A percentile compares a stretch with the other conserved stretches of the same genome.
Evolutionary conservation across 2,329 filamentous ascomycete genomes (phyloP).

Genomic region (Exophiala bonariae): DNA sequence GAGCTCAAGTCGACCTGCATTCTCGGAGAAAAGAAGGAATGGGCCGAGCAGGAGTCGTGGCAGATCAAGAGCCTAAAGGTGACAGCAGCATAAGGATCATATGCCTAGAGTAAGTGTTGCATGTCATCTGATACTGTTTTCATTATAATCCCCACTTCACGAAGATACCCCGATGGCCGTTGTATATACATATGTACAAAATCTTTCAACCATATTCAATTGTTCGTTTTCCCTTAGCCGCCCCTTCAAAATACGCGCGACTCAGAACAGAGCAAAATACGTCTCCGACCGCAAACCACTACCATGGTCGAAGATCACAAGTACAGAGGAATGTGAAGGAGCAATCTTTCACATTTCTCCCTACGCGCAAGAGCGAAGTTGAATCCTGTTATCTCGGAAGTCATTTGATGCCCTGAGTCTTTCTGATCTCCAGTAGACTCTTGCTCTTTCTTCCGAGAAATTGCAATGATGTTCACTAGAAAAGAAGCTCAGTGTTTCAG

Average conservation of each 20-base stretch:
- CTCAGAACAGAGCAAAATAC: constrained; percentile 51
- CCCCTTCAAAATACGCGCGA: constrained; percentile 41
- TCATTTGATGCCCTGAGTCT: background rate
- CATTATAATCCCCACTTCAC: constrained; percentile 25
- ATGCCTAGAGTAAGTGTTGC: constrained; percentile 6
- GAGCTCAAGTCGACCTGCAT: constrained; percentile 66
- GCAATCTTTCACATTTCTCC: constrained; percentile 8
- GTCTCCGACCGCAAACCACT: constrained; percentile 45
- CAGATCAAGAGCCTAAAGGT: constrained; percentile 24
- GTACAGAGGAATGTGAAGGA: constrained; percentile 32
- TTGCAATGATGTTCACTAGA: too few relatives aligned
- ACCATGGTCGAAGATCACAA: constrained; percentile 55
- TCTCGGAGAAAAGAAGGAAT: constrained; percentile 79
- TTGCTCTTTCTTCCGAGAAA: too few relatives aligned
- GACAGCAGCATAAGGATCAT: constrained; percentile 12
- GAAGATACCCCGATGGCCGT: constrained; percentile 20
- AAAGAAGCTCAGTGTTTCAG: too few relatives aligned
- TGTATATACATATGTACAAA: background rate
- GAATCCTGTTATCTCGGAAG: too few relatives aligned
- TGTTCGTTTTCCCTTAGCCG: constrained; percentile 8
- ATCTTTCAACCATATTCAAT: constrained; percentile 19
- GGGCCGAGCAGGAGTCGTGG: constrained; percentile 34
- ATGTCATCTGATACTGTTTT: constrained; percentile 8
- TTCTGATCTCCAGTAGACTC: too few relatives aligned
- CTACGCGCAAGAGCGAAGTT: constrained; percentile 51